Conservation (phyloP, 2,329 filamentous ascomycete genomes). For the Esteya vermicola region DNA sequence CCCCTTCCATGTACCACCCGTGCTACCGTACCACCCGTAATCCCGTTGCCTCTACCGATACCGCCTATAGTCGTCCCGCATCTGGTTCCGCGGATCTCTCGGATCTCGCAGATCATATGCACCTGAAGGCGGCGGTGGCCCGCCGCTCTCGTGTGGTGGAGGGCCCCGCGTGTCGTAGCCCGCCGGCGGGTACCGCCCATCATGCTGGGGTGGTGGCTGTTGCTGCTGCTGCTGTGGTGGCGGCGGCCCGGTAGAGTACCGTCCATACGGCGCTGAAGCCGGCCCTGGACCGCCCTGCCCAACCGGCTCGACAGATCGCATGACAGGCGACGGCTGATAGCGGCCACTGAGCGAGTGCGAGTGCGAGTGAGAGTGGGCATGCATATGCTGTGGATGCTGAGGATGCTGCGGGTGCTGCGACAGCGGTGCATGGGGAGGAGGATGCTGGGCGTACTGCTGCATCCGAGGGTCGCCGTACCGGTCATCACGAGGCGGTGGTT, state of each 20-base stretch:
- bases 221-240: neutral
- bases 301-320: slow-evolving; percentile 8
- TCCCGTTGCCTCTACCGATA: slow-evolving; percentile 6
- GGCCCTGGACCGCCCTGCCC: neutral
- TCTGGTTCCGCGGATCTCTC: slow-evolving; percentile 8
- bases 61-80: slow-evolving; percentile 12
- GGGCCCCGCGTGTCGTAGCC: slow-evolving; percentile 14
- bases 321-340: slow-evolving; percentile 13
- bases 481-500: neutral
- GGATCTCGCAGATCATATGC: slow-evolving; percentile 6
- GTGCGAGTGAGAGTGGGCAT: slow-evolving; percentile 15
- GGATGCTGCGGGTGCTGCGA: slow-evolving; percentile 2
- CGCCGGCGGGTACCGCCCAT: slow-evolving; percentile 16
- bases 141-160: slow-evolving; percentile 6
- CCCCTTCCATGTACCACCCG: neutral
- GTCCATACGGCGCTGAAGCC: slow-evolving; percentile 3
- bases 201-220: slow-evolving; percentile 3
- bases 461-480: neutral
- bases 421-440: slow-evolving; percentile 5
- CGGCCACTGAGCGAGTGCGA: slow-evolving; percentile 15
- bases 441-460: neutral
- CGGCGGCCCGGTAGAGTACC: slow-evolving; percentile 1
- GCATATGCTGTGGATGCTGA: slow-evolving; percentile 7
- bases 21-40: neutral
- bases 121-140: neutral